Evolutionary conservation across 495 filamentous ascomycete species (phyloP).

Genomic region (Xylaria flabelliformis): DNA sequence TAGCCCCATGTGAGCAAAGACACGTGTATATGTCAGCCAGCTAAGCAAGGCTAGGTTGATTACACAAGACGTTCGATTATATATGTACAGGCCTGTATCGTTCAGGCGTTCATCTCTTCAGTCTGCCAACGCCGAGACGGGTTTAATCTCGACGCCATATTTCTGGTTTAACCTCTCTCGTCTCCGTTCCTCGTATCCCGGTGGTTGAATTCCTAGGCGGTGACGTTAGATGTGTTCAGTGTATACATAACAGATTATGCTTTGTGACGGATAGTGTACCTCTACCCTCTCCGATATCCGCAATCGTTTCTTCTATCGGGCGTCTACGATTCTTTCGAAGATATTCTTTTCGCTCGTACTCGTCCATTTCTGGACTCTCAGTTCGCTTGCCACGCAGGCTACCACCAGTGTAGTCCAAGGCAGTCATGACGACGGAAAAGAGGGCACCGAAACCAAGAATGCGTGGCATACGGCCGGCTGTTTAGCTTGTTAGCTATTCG

Average conservation of each 20-base stretch:
- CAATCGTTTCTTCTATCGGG: constrained; percentile 81
- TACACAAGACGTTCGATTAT: constrained; percentile 41
- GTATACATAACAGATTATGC: not conserved
- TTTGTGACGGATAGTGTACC: constrained; percentile 57
- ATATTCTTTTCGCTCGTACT: constrained; percentile 78
- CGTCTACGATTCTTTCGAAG: constrained; percentile 76
- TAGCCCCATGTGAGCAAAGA: constrained; percentile 5
- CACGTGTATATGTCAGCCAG: constrained; percentile 4
- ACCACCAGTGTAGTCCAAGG: constrained; percentile 81
- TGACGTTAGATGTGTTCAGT: constrained; percentile 16
- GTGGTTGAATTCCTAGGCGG: constrained; percentile 74
- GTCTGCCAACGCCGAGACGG: constrained; percentile 47
- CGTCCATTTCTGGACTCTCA: constrained; percentile 67
- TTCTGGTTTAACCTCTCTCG: constrained; percentile 82
- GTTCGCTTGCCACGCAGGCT: constrained; percentile 60
- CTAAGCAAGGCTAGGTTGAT: constrained; percentile 9
- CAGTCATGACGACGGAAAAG: constrained; percentile 67
- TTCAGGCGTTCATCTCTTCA: constrained; percentile 22
- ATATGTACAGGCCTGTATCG: constrained; percentile 38
- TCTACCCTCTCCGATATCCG: constrained; percentile 86
- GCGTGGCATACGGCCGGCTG: constrained; percentile 79
- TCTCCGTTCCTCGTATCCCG: constrained; percentile 87
- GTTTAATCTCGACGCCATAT: constrained; percentile 84
- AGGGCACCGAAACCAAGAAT: constrained; percentile 77
- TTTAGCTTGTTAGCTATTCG: constrained; percentile 14